phyloP scores from a whole-genome alignment of 2,329 filamentous ascomycete species.

The Claviceps digitariae region DNA sequence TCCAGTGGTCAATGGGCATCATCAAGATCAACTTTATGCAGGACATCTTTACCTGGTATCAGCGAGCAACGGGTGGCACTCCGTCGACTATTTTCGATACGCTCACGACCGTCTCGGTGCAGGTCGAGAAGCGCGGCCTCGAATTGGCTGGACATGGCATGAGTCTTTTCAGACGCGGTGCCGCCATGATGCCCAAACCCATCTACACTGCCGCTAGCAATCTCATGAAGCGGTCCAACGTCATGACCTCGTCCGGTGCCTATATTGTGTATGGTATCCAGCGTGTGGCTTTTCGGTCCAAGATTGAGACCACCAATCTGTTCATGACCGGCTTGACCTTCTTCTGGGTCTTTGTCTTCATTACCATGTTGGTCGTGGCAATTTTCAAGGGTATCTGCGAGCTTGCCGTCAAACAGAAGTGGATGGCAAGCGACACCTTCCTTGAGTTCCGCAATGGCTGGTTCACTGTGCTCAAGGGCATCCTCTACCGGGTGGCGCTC shows the following conservation, averaged over 20 bases:
- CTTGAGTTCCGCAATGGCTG: conserved; percentile 89
- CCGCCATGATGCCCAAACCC: conserved; percentile 35
- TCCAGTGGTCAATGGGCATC: conserved; percentile 97
- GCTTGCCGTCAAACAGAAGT: conserved; percentile 55
- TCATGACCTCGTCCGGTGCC: conserved; percentile 38
- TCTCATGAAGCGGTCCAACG: conserved; percentile 41
- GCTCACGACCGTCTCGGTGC: conserved; percentile 63
- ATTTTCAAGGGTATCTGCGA: conserved; percentile 76
- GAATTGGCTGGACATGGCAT: conserved; percentile 24
- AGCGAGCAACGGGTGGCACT: conserved; percentile 78
- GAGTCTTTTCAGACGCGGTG: conserved; percentile 39
- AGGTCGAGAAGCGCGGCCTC: conserved; percentile 54
- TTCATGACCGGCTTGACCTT: conserved; percentile 87
- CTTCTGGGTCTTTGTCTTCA: conserved; percentile 70
- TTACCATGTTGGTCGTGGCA: conserved; percentile 59
- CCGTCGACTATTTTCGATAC: conserved; percentile 67
- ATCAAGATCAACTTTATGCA: conserved; percentile 82
- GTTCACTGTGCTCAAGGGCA: conserved; percentile 85
- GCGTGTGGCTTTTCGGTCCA: conserved; percentile 61
- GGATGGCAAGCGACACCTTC: conserved; percentile 77
- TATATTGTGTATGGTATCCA: conserved; percentile 68
- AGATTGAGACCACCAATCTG: conserved; percentile 82
- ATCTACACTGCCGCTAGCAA: conserved; percentile 19
- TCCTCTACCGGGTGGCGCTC: conserved; percentile 78
- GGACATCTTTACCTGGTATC: conserved; percentile 85